Evolutionary conservation across 2,329 filamentous ascomycete genomes (phyloP), one percentile per base, ranked within the genome.

Genomic region (Aschersonia sp.): DNA sequence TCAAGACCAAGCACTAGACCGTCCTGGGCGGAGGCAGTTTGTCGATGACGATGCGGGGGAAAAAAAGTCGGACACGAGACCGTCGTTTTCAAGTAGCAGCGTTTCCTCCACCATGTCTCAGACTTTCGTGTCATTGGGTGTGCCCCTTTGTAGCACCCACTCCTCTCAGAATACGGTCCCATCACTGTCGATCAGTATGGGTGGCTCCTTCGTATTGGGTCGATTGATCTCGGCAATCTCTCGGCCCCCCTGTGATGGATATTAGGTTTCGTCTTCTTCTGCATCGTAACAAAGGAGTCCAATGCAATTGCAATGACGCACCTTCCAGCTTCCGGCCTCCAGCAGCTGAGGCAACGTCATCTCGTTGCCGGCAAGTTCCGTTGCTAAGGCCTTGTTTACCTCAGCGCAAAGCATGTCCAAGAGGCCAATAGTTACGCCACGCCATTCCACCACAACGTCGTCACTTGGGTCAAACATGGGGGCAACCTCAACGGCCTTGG

Each of bases 241-340:
- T 60, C 92, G 82, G 50, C 92, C 92, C 57, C 90, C 90, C 89
- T 77, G 49, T 47, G 3, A 8, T 12, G 35, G 5, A 37, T 4
- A 12, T 37, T 12, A 37, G 35, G 8, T 37, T 8, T 5, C 12
- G 35, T 37, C 35, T 37, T 37, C 8, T 37, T 37, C 35, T 8
- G 8, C 8, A 37, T 37, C 35, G 35, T 8, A 37, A 5, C 8
- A 37, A 12, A 37, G 12, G 35, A 37, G 5, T 12, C 3, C 35
- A 8, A 2, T n/a, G 11, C 2, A 8, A 5, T n/a, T 29, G 30
- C 6, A 1, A 6, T 2, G 32, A 11, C 77, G 67, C 65, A 92
- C 89, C 84, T 97, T 97, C 90, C 92, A 98, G 60, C 87, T 94
- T 46, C 92, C 92, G 11, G 90, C 92, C 65, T 97, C 92, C 14